Evolutionary conservation across 164 flowering plant species (phyloP).

Genomic region (Nymphaea thermarum): DNA sequence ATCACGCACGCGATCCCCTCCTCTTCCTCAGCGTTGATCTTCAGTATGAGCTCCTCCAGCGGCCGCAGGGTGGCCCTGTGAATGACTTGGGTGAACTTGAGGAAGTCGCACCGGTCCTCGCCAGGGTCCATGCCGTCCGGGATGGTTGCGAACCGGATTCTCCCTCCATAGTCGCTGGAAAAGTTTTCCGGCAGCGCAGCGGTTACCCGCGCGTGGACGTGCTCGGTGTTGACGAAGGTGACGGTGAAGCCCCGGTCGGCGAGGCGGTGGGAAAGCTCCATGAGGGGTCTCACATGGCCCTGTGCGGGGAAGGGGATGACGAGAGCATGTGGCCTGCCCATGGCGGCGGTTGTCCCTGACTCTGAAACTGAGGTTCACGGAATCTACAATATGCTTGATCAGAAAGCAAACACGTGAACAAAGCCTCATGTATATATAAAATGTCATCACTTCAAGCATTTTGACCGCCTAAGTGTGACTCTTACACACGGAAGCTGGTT

Average conservation of each 20-base stretch:
- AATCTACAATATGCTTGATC: too few species aligned
- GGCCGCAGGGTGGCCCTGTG: slow-evolving; percentile 8
- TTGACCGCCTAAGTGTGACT: too few species aligned
- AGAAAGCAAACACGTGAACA: too few species aligned
- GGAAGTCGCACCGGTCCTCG: slow-evolving; percentile 14
- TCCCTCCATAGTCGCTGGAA: neutral
- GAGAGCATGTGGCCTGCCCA: slow-evolving; percentile 12
- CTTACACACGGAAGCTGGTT: too few species aligned
- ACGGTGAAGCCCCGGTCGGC: slow-evolving; percentile 8
- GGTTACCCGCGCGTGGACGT: slow-evolving; percentile 7
- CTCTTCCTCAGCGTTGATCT: slow-evolving; percentile 5
- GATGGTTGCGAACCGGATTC: slow-evolving; percentile 15
- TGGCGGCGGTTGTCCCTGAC: neutral
- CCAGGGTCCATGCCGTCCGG: slow-evolving; percentile 23
- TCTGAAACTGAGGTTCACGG: too few species aligned
- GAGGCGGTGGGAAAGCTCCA: slow-evolving; percentile 15
- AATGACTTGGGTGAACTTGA: neutral
- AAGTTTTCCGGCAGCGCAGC: neutral
- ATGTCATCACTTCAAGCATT: too few species aligned
- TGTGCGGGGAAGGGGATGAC: slow-evolving; percentile 17
- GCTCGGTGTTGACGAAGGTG: slow-evolving; percentile 17
- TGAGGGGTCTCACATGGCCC: slow-evolving; percentile 20
- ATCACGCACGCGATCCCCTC: slow-evolving; percentile 1
- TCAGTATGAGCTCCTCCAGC: slow-evolving; percentile 18
- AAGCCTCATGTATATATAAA: too few species aligned